These are phyloP conservation scores for Parmelia sp. DNA, from an alignment of 495 filamentous ascomycete genomes.

Conservation along the genomic window DNA sequence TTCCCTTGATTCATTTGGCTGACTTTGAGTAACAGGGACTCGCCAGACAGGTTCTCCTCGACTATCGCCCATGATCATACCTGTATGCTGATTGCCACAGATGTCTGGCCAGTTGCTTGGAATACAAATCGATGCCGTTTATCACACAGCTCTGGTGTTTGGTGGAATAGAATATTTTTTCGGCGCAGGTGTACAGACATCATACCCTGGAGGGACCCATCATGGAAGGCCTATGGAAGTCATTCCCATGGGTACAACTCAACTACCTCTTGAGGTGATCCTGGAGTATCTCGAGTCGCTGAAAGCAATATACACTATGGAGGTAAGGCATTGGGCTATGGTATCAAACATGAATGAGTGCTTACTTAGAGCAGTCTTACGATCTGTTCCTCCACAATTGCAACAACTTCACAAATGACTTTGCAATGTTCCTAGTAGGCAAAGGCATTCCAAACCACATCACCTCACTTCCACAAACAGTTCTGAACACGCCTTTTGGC, in stretches of 20 bases:
- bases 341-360: constrained; percentile 2
- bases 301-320: constrained; percentile 71
- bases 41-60: constrained; percentile 35
- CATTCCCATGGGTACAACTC: constrained; percentile 65
- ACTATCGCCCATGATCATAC: not conserved
- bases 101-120: constrained; percentile 39
- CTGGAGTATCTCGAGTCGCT: constrained; percentile 84
- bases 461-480: constrained; percentile 75
- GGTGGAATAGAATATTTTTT: constrained; percentile 71
- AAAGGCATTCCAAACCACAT: constrained; percentile 85
- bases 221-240: constrained; percentile 78
- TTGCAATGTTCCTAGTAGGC: constrained; percentile 85
- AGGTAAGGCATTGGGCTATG: constrained; percentile 43
- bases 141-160: constrained; percentile 84
- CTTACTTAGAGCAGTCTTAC: constrained; percentile 56
- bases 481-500: constrained; percentile 85
- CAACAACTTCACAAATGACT: constrained; percentile 97
- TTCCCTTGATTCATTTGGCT: constrained; percentile 12
- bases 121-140: constrained; percentile 79
- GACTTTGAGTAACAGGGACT: constrained; percentile 32
- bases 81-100: constrained; percentile 11
- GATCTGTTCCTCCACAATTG: constrained; percentile 89
- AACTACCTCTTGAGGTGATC: constrained; percentile 76
- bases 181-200: constrained; percentile 72
- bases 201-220: constrained; percentile 71